Conservation (phyloP, 805 yeast species). For the Pichia californica region DNA sequence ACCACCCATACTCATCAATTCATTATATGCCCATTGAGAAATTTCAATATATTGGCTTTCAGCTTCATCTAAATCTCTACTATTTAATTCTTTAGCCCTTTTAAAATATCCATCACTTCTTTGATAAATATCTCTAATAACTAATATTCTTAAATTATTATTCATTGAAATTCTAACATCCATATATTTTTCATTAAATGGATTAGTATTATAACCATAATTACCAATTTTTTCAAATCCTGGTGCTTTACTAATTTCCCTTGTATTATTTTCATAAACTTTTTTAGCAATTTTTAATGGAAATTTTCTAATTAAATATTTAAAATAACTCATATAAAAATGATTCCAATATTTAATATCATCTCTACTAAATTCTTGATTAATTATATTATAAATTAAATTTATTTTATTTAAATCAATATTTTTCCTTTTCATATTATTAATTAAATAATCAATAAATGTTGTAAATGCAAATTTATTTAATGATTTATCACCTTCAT, state of each 20-base stretch:
- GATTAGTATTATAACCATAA: constrained; percentile 20
- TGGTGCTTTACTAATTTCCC: not conserved
- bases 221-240: constrained; percentile 15
- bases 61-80: constrained; percentile 11
- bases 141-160: constrained; percentile 13
- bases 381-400: constrained; percentile 18
- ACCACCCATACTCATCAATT: constrained; percentile 13
- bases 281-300: constrained; percentile 19
- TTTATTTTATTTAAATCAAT: constrained; percentile 23
- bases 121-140: constrained; percentile 26
- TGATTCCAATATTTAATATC: constrained; percentile 27
- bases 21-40: constrained; percentile 21
- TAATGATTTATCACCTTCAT: constrained; percentile 11
- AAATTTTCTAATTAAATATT: constrained; percentile 23
- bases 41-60: constrained; percentile 12
- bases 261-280: constrained; percentile 19
- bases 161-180: constrained; percentile 20
- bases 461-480: constrained; percentile 25
- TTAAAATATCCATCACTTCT: constrained; percentile 17
- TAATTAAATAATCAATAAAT: constrained; percentile 25
- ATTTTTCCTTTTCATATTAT: not conserved
- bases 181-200: constrained; percentile 22
- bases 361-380: not conserved
- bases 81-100: constrained; percentile 8
- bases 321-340: constrained; percentile 27